Evolutionary conservation across 2,329 filamentous ascomycete species (phyloP).

Genomic region (Mycosphaerella arachidis): DNA sequence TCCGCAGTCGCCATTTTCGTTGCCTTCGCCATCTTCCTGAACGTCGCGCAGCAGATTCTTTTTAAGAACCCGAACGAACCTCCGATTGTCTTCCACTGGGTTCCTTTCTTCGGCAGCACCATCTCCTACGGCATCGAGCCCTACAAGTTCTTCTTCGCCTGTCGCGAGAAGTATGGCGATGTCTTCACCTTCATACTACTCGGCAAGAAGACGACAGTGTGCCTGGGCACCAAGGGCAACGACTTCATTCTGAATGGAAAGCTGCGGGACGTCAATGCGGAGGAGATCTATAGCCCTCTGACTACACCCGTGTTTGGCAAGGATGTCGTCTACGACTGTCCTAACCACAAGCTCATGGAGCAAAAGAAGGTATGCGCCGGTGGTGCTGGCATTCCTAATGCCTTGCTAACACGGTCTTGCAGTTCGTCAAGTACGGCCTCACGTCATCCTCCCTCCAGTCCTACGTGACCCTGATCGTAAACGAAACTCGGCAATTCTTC

Average conservation of each 20-base stretch:
- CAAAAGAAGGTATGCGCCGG: slow-evolving; percentile 73
- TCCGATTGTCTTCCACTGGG: slow-evolving; percentile 60
- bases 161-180: slow-evolving; percentile 79
- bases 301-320: slow-evolving; percentile 69
- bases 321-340: slow-evolving; percentile 86
- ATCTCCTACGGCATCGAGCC: slow-evolving; percentile 94
- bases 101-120: slow-evolving; percentile 79
- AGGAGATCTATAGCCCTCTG: slow-evolving; percentile 82
- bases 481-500: slow-evolving; percentile 70
- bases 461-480: slow-evolving; percentile 74
- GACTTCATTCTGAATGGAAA: slow-evolving; percentile 92
- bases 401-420: slow-evolving; percentile 10
- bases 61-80: slow-evolving; percentile 63
- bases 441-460: slow-evolving; percentile 69
- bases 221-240: slow-evolving; percentile 74
- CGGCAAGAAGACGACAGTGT: slow-evolving; percentile 85
- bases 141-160: slow-evolving; percentile 72
- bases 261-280: slow-evolving; percentile 81
- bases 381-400: neutral
- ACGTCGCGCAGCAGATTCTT: slow-evolving; percentile 74
- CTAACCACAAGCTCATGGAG: slow-evolving; percentile 89
- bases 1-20: slow-evolving; percentile 47
- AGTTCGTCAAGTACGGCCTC: slow-evolving; percentile 78
- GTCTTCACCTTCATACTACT: slow-evolving; percentile 86
- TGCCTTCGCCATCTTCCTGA: slow-evolving; percentile 61